phyloP scores from a whole-genome alignment of 192 early-diverging fungal genomes.

The Coemansia sp. region DNA sequence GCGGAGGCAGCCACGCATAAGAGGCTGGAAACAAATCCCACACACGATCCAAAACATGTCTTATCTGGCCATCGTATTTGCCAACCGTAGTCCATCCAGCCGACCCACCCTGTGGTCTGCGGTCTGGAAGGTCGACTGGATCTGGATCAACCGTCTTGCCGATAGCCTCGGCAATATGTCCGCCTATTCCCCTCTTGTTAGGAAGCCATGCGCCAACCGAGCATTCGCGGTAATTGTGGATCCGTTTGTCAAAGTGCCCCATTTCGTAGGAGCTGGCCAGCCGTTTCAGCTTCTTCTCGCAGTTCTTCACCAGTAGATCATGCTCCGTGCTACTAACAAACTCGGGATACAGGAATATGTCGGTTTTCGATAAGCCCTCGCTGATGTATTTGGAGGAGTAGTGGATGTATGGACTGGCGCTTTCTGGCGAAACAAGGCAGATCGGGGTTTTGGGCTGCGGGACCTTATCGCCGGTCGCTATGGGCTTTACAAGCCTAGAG shows the following conservation, averaged over 20 bases:
- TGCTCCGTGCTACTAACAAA: slow-evolving; percentile 48
- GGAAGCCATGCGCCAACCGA: slow-evolving; percentile 66
- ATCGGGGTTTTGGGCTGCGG: slow-evolving; percentile 33
- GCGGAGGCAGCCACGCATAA: slow-evolving; percentile 70
- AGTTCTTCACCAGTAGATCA: slow-evolving; percentile 42
- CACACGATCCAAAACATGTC: slow-evolving; percentile 60
- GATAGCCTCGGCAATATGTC: slow-evolving; percentile 25
- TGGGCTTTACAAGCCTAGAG: slow-evolving; percentile 28
- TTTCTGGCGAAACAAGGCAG: slow-evolving; percentile 18
- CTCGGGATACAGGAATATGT: slow-evolving; percentile 44
- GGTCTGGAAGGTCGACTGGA: slow-evolving; percentile 39
- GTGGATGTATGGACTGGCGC: slow-evolving; percentile 15
- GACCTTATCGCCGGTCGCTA: slow-evolving; percentile 14
- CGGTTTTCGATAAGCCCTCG: slow-evolving; percentile 20
- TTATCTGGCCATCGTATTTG: slow-evolving; percentile 48
- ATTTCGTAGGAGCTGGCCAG: slow-evolving; percentile 62
- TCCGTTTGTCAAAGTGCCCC: slow-evolving; percentile 79
- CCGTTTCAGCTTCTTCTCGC: slow-evolving; percentile 55
- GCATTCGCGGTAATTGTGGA: slow-evolving; percentile 70
- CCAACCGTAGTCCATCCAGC: slow-evolving; percentile 54
- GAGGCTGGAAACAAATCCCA: slow-evolving; percentile 58
- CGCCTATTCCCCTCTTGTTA: slow-evolving; percentile 26
- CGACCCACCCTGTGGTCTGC: slow-evolving; percentile 18
- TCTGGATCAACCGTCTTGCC: slow-evolving; percentile 31
- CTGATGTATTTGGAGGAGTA: slow-evolving; percentile 29